phyloP scores from a whole-genome alignment of 2,329 filamentous ascomycete species.

The Fusarium metavorans region DNA sequence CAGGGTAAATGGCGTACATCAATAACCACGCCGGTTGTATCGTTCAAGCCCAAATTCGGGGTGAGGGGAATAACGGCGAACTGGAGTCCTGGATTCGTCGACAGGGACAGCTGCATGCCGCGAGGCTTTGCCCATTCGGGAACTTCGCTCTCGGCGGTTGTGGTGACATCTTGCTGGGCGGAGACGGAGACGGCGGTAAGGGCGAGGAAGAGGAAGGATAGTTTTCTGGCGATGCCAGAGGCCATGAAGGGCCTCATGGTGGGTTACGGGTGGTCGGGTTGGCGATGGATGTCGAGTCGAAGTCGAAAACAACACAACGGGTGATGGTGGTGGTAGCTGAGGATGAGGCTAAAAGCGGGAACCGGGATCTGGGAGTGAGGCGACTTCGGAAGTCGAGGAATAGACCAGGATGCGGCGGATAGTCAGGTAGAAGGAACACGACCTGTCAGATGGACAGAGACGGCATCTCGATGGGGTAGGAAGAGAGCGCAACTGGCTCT shows the following conservation, averaged over 20 bases:
- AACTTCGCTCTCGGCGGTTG: slow-evolving; percentile 50
- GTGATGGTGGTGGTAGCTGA: background rate
- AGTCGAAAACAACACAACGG: background rate
- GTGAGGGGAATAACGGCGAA: slow-evolving; percentile 62
- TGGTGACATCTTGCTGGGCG: slow-evolving; percentile 50
- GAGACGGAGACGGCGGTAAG: slow-evolving; percentile 46
- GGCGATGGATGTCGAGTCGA: background rate
- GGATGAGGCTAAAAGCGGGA: slow-evolving; percentile 12
- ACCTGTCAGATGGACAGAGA: slow-evolving; percentile 31
- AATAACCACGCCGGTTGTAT: slow-evolving; percentile 47
- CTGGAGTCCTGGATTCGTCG: slow-evolving; percentile 46
- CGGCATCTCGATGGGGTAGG: slow-evolving; percentile 33
- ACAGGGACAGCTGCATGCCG: slow-evolving; percentile 57
- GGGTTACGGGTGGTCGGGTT: background rate
- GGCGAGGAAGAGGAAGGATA: slow-evolving; percentile 36
- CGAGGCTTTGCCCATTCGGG: slow-evolving; percentile 55
- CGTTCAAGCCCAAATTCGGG: slow-evolving; percentile 56
- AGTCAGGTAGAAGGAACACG: slow-evolving; percentile 24
- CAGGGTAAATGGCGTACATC: slow-evolving; percentile 49
- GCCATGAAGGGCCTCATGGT: slow-evolving; percentile 28
- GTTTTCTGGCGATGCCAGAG: slow-evolving; percentile 17
- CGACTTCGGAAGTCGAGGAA: slow-evolving; percentile 28
- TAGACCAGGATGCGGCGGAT: slow-evolving; percentile 26
- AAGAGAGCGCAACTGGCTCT: slow-evolving; percentile 3
- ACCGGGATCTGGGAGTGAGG: slow-evolving; percentile 12